A percentile compares a stretch with the other conserved stretches of the same genome.
These are phyloP conservation scores for Calonectria hongkongensis DNA, from an alignment of 2,329 filamentous ascomycete genomes.

Conservation along the genomic window DNA sequence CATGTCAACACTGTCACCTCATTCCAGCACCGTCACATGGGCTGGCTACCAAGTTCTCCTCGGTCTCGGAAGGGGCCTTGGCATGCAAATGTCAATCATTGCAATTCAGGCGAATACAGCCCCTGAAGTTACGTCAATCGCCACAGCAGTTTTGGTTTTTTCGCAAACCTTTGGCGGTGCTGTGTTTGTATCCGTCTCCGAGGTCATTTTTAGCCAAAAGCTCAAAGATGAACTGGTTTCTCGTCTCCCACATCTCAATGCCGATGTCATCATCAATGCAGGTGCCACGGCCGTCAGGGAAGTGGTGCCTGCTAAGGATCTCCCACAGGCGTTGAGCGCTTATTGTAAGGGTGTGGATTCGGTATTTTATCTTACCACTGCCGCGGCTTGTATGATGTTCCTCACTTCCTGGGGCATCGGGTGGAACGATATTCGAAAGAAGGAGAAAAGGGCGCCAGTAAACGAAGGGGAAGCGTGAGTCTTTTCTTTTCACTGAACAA, in stretches of 20 bases:
- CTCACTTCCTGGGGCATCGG: slow-evolving; percentile 66
- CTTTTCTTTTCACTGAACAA: background rate
- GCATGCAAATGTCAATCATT: slow-evolving; percentile 63
- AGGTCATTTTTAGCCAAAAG: slow-evolving; percentile 57
- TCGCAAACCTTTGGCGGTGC: slow-evolving; percentile 63
- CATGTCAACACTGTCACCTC: slow-evolving; percentile 62
- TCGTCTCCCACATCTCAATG: slow-evolving; percentile 56
- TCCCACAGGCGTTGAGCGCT: slow-evolving; percentile 62
- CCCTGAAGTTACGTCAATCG: slow-evolving; percentile 52
- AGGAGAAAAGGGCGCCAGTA: slow-evolving; percentile 57
- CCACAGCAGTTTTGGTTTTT: slow-evolving; percentile 54
- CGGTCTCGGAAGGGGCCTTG: slow-evolving; percentile 67
- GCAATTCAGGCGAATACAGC: slow-evolving; percentile 55
- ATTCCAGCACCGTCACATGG: slow-evolving; percentile 62
- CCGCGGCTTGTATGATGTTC: slow-evolving; percentile 57
- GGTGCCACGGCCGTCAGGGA: slow-evolving; percentile 64
- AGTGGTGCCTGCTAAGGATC: slow-evolving; percentile 55
- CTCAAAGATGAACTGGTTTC: slow-evolving; percentile 56
- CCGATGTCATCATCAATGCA: slow-evolving; percentile 61
- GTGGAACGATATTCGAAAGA: slow-evolving; percentile 66
- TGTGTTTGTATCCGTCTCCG: slow-evolving; percentile 64
- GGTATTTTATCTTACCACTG: slow-evolving; percentile 58
- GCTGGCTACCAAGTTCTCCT: slow-evolving; percentile 65
- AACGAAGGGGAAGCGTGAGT: slow-evolving; percentile 45
- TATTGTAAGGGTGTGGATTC: slow-evolving; percentile 61